phyloP scores from a whole-genome alignment of 352 stramenopile genomes.

The Halophytophthora polymorphica region DNA sequence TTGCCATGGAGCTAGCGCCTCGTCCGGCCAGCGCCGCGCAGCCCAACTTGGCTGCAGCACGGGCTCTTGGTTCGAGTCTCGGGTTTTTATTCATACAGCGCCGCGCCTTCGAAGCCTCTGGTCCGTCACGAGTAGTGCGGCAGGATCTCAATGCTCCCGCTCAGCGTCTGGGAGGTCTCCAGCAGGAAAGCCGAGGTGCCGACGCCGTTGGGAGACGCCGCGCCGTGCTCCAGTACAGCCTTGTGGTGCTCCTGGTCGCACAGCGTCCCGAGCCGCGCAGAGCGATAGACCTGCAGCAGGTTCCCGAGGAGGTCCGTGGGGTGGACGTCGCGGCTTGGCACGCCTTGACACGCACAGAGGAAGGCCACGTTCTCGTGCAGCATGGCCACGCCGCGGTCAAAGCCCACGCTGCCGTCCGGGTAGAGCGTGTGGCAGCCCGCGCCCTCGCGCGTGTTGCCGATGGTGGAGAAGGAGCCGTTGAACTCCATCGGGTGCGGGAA shows the following conservation, averaged over 20 bases:
- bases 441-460: slow-evolving; percentile 74
- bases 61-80: slow-evolving; percentile 23
- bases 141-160: slow-evolving; percentile 56
- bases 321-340: slow-evolving; percentile 32
- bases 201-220: slow-evolving; percentile 4
- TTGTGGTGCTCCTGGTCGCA: slow-evolving; percentile 29
- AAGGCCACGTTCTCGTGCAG: slow-evolving; percentile 75
- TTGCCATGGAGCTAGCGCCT: slow-evolving; percentile 1
- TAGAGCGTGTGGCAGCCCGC: slow-evolving; percentile 81
- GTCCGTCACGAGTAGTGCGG: slow-evolving; percentile 49
- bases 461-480: slow-evolving; percentile 86
- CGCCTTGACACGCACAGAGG: slow-evolving; percentile 51
- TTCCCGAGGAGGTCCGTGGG: slow-evolving; percentile 65
- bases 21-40: slow-evolving; percentile 14
- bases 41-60: slow-evolving; percentile 23
- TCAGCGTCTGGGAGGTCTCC: slow-evolving; percentile 48
- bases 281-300: slow-evolving; percentile 53
- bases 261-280: slow-evolving; percentile 31
- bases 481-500: slow-evolving; percentile 85
- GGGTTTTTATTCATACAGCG: slow-evolving; percentile 28
- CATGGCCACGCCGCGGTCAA: slow-evolving; percentile 71
- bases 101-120: neutral
- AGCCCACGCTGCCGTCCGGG: slow-evolving; percentile 74
- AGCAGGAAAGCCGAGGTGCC: slow-evolving; percentile 30
- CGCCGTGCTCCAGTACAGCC: slow-evolving; percentile 6